Base-by-base conservation (phyloP, 495 filamentous ascomycete species). In the Pyronema domesticum region DNA sequence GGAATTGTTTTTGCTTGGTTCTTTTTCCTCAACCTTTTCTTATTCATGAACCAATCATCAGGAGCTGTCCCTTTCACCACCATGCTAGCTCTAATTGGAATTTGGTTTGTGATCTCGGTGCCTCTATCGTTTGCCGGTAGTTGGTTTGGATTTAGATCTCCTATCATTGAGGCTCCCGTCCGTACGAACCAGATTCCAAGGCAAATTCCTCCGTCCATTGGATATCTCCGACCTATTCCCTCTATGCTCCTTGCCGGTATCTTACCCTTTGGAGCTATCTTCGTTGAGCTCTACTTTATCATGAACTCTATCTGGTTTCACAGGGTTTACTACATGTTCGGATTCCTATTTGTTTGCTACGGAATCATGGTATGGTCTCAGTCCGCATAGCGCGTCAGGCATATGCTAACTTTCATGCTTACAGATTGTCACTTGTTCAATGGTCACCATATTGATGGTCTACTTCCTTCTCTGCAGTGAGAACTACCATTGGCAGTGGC, bases 291-390 rank as follows among this genome's bases (percentile, higher is more conserved):
- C 11, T 94, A 91, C 76, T 95, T 94, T 69, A 95, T 98, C 71
- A 91, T 95, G 85, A 89, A 80, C 69, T 88, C 82, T 8, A 86
- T 98, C 64, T 98, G 91, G 91, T 89, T 87, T 68, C 85, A 80
- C 73, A 89, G 89, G 72, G 86, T 98, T 54, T 98, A 98, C 73
- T 98, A 98, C 73, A 98, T 98, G 91, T 98, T 98, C 60, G 91
- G 91, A 33, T 98, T 98, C 75, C 74, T 98, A 39, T 98, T 98
- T 74, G 71, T 98, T 51, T 94, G 87, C 76, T 98, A 93, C 69
- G 89, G 84, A 13, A 78, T 98, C 58, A 95, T 96, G 87, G 63
- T 65, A 40, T 15, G 54, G 14, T 7, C 49, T 19, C 6, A 4
- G 10, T 9, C 34, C 13, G 34, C n/a, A 19, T 3, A 7, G 19